phyloP scores from a whole-genome alignment of 2,329 filamentous ascomycete genomes.

The Clarireedia paspali region DNA sequence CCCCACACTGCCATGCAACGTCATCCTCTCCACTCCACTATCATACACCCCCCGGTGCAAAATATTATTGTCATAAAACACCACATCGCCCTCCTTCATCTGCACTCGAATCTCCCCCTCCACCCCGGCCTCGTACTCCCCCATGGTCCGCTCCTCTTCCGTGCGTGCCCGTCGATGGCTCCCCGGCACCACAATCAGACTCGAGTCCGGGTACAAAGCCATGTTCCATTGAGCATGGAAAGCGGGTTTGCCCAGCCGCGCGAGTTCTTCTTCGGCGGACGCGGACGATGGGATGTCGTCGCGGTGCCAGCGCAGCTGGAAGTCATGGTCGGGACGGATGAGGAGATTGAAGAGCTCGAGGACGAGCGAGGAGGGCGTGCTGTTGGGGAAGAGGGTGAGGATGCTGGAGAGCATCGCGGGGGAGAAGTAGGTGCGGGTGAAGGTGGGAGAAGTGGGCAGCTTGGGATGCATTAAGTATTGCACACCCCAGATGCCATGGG shows the following conservation, averaged over 20 bases:
- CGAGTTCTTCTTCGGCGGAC: slow-evolving; percentile 57
- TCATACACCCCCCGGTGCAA: slow-evolving; percentile 65
- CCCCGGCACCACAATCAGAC: slow-evolving; percentile 69
- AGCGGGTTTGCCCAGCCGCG: slow-evolving; percentile 50
- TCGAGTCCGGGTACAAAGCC: slow-evolving; percentile 67
- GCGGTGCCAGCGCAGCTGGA: slow-evolving; percentile 75
- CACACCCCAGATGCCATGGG: slow-evolving; percentile 76
- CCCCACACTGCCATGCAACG: slow-evolving; percentile 66
- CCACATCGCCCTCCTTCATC: slow-evolving; percentile 67
- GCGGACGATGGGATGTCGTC: slow-evolving; percentile 71
- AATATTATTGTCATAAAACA: slow-evolving; percentile 90
- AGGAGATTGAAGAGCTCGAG: slow-evolving; percentile 89
- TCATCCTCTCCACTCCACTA: slow-evolving; percentile 52
- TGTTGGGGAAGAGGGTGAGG: slow-evolving; percentile 50
- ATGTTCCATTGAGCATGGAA: slow-evolving; percentile 85
- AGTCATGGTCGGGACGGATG: slow-evolving; percentile 62
- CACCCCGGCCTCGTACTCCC: slow-evolving; percentile 53
- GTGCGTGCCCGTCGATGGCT: slow-evolving; percentile 68
- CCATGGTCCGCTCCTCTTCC: slow-evolving; percentile 57
- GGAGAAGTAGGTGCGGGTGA: slow-evolving; percentile 66
- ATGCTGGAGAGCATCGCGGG: slow-evolving; percentile 54
- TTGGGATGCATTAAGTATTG: slow-evolving; percentile 75
- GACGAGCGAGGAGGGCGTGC: slow-evolving; percentile 54
- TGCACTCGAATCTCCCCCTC: slow-evolving; percentile 58
- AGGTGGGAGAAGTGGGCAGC: slow-evolving; percentile 53